Evolutionary conservation across 2,329 filamentous ascomycete species (phyloP), one percentile per base, ranked within the genome.

Genomic region (Colletotrichum sp.): DNA sequence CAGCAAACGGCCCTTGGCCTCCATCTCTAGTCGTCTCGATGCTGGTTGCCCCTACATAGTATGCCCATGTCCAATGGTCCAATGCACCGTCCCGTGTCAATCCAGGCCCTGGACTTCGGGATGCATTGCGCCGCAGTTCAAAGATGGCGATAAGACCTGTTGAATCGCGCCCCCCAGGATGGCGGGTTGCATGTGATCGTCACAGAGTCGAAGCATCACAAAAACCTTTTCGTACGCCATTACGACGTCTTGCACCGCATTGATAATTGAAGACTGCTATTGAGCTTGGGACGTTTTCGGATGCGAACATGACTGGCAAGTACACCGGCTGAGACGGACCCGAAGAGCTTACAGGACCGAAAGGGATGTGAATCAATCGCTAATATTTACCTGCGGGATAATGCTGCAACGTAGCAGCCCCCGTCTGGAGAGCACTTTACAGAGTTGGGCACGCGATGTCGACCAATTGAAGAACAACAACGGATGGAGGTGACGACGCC

Each of bases 111-210:
- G 58, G 9, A 66, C 38, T 30, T 72, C 73, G 63, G 73, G 30
- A 57, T 52, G 34, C 57, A 64, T 68, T 58, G 69, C 70, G 70
- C 73, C 73, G 73, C 57, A 30, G 73, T 52, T 43, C 57, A 8
- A 64, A 68, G 28, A 28, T 16, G 57, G 66, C 57, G 72, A 67
- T n/a, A 28, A 21, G 57, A 32, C 24, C 5, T 43, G 52, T 2
- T 48, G 65, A 67, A 28, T 55, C 43, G 43, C 15, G 65, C 6
- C n/a, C 43, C 43, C n/a, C n/a, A 24, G 16, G 65, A 15, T 16
- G 28, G 28, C 32, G 30, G 65, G 43, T n/a, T 21, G 67, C 67
- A 70, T 63, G 67, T 61, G 67, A 52, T 26, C 32, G 24, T 24
- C 24, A 21, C 6, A 48, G 24, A 32, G 13, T n/a, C n/a, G 24